phyloP scores from a whole-genome alignment of 768 basidiomycete species.

The Tricholoma terreum region DNA sequence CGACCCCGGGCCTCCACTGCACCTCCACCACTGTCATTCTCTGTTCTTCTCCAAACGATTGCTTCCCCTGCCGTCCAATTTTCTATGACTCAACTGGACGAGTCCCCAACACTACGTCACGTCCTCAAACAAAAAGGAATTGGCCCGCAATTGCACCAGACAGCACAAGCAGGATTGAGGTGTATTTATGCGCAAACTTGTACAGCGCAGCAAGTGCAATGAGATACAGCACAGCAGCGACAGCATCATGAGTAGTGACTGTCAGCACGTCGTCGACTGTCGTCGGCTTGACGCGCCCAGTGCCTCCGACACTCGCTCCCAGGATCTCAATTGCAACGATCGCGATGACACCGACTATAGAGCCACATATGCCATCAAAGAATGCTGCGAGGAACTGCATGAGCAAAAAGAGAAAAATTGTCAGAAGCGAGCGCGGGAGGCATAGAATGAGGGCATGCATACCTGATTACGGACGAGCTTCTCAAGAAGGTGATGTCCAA shows the following conservation, averaged over 20 bases:
- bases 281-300: neutral
- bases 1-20: too few relatives aligned
- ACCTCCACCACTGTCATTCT: too few relatives aligned
- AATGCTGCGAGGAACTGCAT: neutral
- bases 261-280: neutral
- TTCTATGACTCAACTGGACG: too few relatives aligned
- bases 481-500: neutral
- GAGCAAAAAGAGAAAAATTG: neutral
- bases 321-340: neutral
- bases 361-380: neutral
- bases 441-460: neutral
- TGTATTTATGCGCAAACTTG: neutral
- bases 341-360: neutral
- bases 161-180: too few relatives aligned
- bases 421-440: too few relatives aligned
- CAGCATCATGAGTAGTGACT: neutral
- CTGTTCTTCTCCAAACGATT: too few relatives aligned
- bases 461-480: neutral
- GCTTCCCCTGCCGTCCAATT: too few relatives aligned
- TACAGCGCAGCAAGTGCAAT: neutral
- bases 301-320: neutral
- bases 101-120: too few relatives aligned
- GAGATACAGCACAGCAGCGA: neutral
- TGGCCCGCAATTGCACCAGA: too few relatives aligned
- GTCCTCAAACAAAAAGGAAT: too few relatives aligned